phyloP scores from a whole-genome alignment of 352 stramenopile species.

The Paralagenidium karlingii region DNA sequence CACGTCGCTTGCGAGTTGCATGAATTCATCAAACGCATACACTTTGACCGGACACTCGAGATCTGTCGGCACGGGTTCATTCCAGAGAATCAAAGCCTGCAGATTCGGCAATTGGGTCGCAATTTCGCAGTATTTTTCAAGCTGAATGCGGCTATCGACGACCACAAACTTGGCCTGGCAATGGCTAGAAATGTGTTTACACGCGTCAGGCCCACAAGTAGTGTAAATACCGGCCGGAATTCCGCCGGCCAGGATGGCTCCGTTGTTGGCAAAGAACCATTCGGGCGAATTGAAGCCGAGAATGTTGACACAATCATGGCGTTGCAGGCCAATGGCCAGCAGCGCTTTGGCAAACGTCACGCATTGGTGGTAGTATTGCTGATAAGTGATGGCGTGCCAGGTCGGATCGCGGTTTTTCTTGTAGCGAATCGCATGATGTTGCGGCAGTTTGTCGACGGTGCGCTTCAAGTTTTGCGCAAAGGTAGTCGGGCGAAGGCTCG shows the following conservation, averaged over 20 bases:
- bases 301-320: constrained; percentile 64
- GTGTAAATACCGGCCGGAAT: constrained; percentile 78
- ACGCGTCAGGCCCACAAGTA: constrained; percentile 60
- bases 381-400: constrained; percentile 45
- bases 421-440: constrained; percentile 21
- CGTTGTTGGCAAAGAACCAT: constrained; percentile 76
- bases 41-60: constrained; percentile 27
- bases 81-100: constrained; percentile 69
- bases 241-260: constrained; percentile 62
- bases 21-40: constrained; percentile 47
- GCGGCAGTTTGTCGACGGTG: constrained; percentile 12
- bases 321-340: constrained; percentile 49
- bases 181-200: constrained; percentile 69
- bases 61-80: constrained; percentile 20
- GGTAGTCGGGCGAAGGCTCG: too few relatives aligned
- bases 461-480: constrained; percentile 22
- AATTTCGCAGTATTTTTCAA: constrained; percentile 64
- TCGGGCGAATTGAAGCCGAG: constrained; percentile 79
- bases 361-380: constrained; percentile 63
- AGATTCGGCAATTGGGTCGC: constrained; percentile 46
- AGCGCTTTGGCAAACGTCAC: constrained; percentile 58
- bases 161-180: constrained; percentile 65
- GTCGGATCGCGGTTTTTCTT: constrained; percentile 17
- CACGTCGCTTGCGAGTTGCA: constrained; percentile 26
- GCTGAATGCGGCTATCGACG: constrained; percentile 47